Evolutionary conservation across 169 alveolate genomes (phyloP).

Genomic region (Cryptosporidium muris): DNA sequence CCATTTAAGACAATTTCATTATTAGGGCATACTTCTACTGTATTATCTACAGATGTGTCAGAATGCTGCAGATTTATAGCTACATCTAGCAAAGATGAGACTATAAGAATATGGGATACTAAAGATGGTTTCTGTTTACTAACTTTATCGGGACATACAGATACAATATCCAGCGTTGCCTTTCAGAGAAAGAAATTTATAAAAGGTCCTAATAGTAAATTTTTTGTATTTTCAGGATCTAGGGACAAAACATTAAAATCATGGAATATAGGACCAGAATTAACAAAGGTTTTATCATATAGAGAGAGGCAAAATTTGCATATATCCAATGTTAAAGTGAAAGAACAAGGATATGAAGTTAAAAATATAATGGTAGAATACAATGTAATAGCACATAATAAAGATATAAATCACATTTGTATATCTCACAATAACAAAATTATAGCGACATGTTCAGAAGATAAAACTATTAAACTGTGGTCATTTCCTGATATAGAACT

Average conservation of each 20-base stretch:
- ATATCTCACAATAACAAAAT: slow-evolving; percentile 65
- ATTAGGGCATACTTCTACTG: slow-evolving; percentile 50
- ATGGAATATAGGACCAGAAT: slow-evolving; percentile 68
- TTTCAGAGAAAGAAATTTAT: slow-evolving; percentile 75
- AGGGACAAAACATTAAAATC: slow-evolving; percentile 82
- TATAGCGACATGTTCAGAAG: slow-evolving; percentile 85
- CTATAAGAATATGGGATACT: slow-evolving; percentile 84
- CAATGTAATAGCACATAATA: slow-evolving; percentile 61
- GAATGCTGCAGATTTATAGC: slow-evolving; percentile 77
- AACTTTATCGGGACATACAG: slow-evolving; percentile 83
- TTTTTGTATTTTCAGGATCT: slow-evolving; percentile 80
- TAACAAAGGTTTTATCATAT: background rate
- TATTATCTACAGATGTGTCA: slow-evolving; percentile 53
- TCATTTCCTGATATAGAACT: slow-evolving; percentile 65
- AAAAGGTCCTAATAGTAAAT: slow-evolving; percentile 74
- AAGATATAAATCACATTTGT: slow-evolving; percentile 38
- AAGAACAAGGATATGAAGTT: slow-evolving; percentile 64
- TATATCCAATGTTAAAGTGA: slow-evolving; percentile 24
- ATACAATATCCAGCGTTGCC: slow-evolving; percentile 83
- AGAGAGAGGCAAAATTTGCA: background rate
- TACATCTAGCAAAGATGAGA: slow-evolving; percentile 83
- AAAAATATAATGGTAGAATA: slow-evolving; percentile 51
- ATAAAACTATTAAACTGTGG: slow-evolving; percentile 85
- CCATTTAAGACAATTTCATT: slow-evolving; percentile 34
- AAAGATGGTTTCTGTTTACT: slow-evolving; percentile 74